These are phyloP conservation scores for Blumeria hordei DNA, from an alignment of 2,329 filamentous ascomycete species.

Conservation along the genomic window DNA sequence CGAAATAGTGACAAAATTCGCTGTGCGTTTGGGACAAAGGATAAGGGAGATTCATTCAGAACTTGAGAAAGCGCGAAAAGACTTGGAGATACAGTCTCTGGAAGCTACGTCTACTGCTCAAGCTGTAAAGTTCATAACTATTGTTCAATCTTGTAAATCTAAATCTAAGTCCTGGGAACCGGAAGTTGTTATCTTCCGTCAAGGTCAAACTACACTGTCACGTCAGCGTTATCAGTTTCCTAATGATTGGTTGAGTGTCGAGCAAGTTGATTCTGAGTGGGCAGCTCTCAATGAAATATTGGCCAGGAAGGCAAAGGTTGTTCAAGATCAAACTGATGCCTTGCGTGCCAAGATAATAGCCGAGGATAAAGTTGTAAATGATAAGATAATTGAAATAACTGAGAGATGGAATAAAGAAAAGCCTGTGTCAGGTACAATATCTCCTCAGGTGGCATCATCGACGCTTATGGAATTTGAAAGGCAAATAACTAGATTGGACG, in stretches of 20 bases:
- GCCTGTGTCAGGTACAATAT: constrained; percentile 82
- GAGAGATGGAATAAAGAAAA: constrained; percentile 88
- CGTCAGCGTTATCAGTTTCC: constrained; percentile 88
- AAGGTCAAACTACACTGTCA: constrained; percentile 77
- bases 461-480: constrained; percentile 64
- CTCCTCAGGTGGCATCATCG: constrained; percentile 65
- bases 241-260: constrained; percentile 80
- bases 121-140: constrained; percentile 94
- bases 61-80: constrained; percentile 69
- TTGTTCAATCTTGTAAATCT: constrained; percentile 85
- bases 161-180: constrained; percentile 88
- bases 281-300: constrained; percentile 78
- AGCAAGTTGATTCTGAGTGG: constrained; percentile 94
- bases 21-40: constrained; percentile 60
- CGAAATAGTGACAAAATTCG: constrained; percentile 87
- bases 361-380: constrained; percentile 74
- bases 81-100: constrained; percentile 76
- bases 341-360: constrained; percentile 83
- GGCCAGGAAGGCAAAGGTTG: constrained; percentile 77
- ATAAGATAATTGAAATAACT: constrained; percentile 69
- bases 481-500: constrained; percentile 63
- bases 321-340: constrained; percentile 88
- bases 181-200: constrained; percentile 85
- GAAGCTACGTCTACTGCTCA: constrained; percentile 91
- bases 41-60: constrained; percentile 86